Percentiles rank a stretch among this genome's conserved stretches.
These are phyloP conservation scores for Myriangium duriaei DNA, from an alignment of 2,329 filamentous ascomycete species.

Conservation along the genomic window DNA sequence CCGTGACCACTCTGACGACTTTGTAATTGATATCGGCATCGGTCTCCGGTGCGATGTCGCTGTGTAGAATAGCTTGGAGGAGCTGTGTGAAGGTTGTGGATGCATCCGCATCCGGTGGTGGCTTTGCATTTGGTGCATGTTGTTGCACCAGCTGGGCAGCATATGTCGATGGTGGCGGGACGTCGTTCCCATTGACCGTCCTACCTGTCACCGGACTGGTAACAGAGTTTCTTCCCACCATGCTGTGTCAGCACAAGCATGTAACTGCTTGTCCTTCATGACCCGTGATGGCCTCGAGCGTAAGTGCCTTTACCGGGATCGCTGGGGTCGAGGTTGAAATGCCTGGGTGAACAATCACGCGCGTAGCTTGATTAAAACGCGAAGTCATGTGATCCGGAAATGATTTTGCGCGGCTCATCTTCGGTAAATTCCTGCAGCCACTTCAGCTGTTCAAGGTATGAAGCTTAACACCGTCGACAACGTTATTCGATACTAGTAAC, in stretches of 20 bases:
- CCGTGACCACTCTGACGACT: constrained; percentile 70
- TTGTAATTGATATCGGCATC: constrained; percentile 69
- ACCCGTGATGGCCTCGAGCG: not conserved
- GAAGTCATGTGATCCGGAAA: constrained; percentile 11
- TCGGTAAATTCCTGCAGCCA: not conserved
- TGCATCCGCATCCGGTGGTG: constrained; percentile 4
- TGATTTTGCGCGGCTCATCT: too few species aligned
- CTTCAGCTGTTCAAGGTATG: too few species aligned
- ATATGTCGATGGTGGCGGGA: constrained; percentile 59
- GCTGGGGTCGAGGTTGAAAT: too few species aligned
- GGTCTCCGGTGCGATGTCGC: constrained; percentile 42
- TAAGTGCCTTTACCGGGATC: too few species aligned
- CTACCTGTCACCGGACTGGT: constrained; percentile 19
- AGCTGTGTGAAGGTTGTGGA: constrained; percentile 61
- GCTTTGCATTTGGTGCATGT: constrained; percentile 40
- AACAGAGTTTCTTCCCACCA: constrained; percentile 12
- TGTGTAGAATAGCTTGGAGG: constrained; percentile 48
- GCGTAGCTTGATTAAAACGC: too few species aligned
- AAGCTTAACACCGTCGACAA: too few species aligned
- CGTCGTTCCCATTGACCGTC: constrained; percentile 15
- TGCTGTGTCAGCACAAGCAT: constrained; percentile 4
- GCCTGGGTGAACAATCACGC: too few species aligned
- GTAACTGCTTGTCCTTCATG: constrained; percentile 1
- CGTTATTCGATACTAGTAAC: too few species aligned
- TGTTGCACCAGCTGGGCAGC: constrained; percentile 79